These are phyloP conservation scores for Lactarius akahatsu DNA, from an alignment of 768 basidiomycete species.

Conservation along the genomic window DNA sequence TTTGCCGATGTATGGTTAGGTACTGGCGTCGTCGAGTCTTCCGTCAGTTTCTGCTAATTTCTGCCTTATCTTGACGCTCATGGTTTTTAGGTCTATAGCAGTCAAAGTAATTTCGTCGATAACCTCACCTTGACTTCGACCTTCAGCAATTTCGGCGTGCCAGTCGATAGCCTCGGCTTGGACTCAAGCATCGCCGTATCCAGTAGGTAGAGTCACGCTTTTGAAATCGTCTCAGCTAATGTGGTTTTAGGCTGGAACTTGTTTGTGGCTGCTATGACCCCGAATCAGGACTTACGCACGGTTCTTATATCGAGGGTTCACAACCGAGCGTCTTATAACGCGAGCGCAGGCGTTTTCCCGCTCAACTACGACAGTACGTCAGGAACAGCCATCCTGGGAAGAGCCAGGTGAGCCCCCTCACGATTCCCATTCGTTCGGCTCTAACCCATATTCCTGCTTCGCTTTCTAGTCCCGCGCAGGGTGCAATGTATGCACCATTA, in stretches of 20 bases:
- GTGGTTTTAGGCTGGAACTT: too few species aligned
- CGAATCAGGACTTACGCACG: neutral
- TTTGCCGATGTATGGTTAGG: slow-evolving; percentile 59
- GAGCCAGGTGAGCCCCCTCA: neutral
- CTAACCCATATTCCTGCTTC: too few species aligned
- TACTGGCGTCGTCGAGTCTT: slow-evolving; percentile 46
- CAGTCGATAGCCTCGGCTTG: neutral
- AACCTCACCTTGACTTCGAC: neutral
- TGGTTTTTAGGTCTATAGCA: slow-evolving; percentile 11
- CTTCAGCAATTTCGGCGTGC: slow-evolving; percentile 15
- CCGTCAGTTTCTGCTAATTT: slow-evolving; percentile 13
- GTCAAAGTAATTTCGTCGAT: slow-evolving; percentile 14
- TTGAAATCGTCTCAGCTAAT: too few species aligned
- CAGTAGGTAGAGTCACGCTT: too few species aligned
- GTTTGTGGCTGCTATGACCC: too few species aligned
- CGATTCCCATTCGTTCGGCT: too few species aligned
- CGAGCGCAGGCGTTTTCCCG: too few species aligned
- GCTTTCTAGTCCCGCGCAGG: neutral
- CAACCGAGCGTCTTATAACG: neutral
- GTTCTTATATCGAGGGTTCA: slow-evolving; percentile 16
- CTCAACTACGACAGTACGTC: too few species aligned
- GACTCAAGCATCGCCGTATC: neutral
- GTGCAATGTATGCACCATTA: neutral
- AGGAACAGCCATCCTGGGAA: too few species aligned
- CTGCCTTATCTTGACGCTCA: neutral